Evolutionary conservation across 768 basidiomycete genomes (phyloP), one percentile per base, ranked within the genome.

Genomic region (Steccherinum ochraceum): DNA sequence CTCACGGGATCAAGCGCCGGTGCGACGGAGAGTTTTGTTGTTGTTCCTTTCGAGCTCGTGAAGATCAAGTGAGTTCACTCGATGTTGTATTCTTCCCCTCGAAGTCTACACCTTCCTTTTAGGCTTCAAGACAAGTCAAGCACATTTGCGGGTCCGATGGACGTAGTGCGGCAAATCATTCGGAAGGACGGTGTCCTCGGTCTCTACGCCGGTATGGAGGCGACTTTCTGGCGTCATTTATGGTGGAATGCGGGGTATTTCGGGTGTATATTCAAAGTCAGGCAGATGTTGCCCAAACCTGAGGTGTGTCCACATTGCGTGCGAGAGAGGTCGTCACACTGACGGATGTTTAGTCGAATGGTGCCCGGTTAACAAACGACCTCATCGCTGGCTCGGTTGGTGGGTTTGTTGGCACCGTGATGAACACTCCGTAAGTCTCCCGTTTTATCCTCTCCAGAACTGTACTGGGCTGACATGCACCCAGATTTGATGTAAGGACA

Each of bases 201-300:
- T 59, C 69, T 97, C 21, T 97, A 97, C 63, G 82, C 82, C 20
- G 94, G 96, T 27, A 94, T 98, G 88, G 96, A 98, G 65, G 81
- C 92, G 12, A 98, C 95, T 2, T 95, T 97, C 72, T 97, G 95
- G 95, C 80, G 94, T 61, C 90, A 93, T 59, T 59, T 91, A 24
- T 86, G 82, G 78, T 94, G 89, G 90, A 91, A 97, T 61, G 95
- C 92, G 26, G 95, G 95, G 10, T 98, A 93, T 74, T 99, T 99
- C 55, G 89, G 89, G 20, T 80, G 83, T 50, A 98, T 99, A 62
- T 87, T 85, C 75, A 87, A 90, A 69, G 84, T 96, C 45, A 81
- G 84, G 52, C 62, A 74, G 1, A 55, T 92, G 57, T 70, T 99
- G 25, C 93, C 95, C 25, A 92, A 90, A 63, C 79, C 95, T 11